These are phyloP conservation scores for Jackrogersella minutella DNA, from an alignment of 495 filamentous ascomycete genomes.

Conservation along the genomic window DNA sequence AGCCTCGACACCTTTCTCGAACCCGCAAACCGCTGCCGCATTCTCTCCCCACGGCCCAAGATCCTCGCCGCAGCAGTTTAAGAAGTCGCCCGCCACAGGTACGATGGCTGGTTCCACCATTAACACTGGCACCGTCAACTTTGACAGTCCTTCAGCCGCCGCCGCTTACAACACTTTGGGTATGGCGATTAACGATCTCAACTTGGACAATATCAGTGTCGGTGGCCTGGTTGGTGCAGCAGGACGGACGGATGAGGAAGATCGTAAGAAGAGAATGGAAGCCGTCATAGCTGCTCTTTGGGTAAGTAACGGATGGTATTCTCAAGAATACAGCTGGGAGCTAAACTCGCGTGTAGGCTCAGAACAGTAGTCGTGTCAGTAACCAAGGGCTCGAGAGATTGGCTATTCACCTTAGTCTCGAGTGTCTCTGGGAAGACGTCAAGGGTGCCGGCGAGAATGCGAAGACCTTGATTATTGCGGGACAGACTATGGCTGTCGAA, in stretches of 20 bases:
- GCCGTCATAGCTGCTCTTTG: constrained; percentile 58
- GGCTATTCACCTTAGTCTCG: constrained; percentile 72
- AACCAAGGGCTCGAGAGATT: constrained; percentile 83
- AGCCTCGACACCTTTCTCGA: constrained; percentile 64
- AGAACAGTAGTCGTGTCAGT: constrained; percentile 68
- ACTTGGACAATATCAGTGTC: constrained; percentile 49
- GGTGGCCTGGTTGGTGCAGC: constrained; percentile 43
- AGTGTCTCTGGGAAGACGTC: constrained; percentile 73
- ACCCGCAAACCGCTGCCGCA: constrained; percentile 51
- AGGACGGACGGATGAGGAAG: constrained; percentile 63
- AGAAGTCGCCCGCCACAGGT: constrained; percentile 59
- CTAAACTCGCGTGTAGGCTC: constrained; percentile 29
- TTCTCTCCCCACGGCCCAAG: constrained; percentile 60
- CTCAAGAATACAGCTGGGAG: constrained; percentile 8
- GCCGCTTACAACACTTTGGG: constrained; percentile 58
- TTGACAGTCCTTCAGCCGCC: constrained; percentile 62
- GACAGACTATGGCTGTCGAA: constrained; percentile 65
- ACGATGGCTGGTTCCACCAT: constrained; percentile 44
- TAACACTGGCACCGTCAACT: constrained; percentile 53
- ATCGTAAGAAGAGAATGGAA: constrained; percentile 63
- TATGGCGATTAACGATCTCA: constrained; percentile 52
- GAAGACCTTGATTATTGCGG: constrained; percentile 74
- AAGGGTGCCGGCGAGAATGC: constrained; percentile 50
- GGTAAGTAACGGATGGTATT: constrained; percentile 41
- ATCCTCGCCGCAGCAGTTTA: constrained; percentile 63